These are phyloP conservation scores for Inga laurina DNA, from an alignment of 306 rosid species.

Conservation along the genomic window DNA sequence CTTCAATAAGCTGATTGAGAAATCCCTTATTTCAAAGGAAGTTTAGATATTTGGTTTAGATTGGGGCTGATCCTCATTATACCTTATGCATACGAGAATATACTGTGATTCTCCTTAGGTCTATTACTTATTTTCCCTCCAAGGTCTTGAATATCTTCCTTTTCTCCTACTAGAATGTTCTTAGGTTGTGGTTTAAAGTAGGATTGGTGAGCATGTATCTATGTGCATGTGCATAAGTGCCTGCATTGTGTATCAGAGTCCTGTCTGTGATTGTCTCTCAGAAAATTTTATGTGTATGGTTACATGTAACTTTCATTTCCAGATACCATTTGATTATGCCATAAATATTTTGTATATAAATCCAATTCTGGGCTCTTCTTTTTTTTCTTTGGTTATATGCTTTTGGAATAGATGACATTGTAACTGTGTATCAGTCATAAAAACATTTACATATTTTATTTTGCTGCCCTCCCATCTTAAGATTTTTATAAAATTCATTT, in stretches of 20 bases:
- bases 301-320: constrained; percentile 17
- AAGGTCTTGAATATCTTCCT: not conserved
- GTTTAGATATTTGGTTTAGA: constrained; percentile 1
- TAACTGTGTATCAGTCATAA: constrained; percentile 21
- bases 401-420: constrained; percentile 7
- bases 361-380: not conserved
- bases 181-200: constrained; percentile 20
- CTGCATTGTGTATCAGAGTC: not conserved
- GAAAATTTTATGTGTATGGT: constrained; percentile 9
- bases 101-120: constrained; percentile 8
- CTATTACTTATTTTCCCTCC: constrained; percentile 3
- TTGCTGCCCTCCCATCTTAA: constrained; percentile 26
- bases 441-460: constrained; percentile 3
- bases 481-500: constrained; percentile 42
- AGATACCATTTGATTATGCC: constrained; percentile 20
- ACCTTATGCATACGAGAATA: not conserved
- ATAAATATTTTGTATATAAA: not conserved
- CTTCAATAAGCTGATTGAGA: constrained; percentile 1
- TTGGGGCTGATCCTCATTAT: not conserved
- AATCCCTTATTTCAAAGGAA: constrained; percentile 17
- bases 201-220: not conserved
- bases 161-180: not conserved
- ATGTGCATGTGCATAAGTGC: not conserved
- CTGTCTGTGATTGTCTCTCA: constrained; percentile 6
- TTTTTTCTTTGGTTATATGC: not conserved